Conservation (phyloP, 495 filamentous ascomycete species). For the Cercophora samala region DNA sequence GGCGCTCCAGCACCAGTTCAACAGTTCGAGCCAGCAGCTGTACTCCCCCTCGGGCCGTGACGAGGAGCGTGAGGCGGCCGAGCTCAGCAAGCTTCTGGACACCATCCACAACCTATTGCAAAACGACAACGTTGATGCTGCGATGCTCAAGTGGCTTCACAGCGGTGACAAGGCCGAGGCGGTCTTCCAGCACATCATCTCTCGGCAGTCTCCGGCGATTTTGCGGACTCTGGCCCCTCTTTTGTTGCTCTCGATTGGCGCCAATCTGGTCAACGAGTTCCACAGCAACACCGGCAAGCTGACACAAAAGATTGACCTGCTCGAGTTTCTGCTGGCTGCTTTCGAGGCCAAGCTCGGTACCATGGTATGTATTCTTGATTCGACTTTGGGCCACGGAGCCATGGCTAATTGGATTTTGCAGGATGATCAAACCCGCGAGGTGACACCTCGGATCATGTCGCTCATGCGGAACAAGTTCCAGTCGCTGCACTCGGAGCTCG, state of each 20-base stretch:
- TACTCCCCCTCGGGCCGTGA: conserved; percentile 35
- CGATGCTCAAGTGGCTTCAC: conserved; percentile 75
- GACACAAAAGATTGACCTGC: conserved; percentile 66
- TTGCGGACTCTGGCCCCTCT: conserved; percentile 69
- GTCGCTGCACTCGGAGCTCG: conserved; percentile 64
- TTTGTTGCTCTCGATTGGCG: conserved; percentile 76
- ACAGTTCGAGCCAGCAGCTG: conserved; percentile 34
- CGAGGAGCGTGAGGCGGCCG: conserved; percentile 46
- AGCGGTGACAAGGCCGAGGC: conserved; percentile 65
- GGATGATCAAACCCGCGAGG: conserved; percentile 73
- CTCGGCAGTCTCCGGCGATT: conserved; percentile 67
- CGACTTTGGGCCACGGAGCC: neutral
- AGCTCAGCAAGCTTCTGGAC: conserved; percentile 63
- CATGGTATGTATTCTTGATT: conserved; percentile 49
- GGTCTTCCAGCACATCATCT: conserved; percentile 78
- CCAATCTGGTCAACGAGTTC: conserved; percentile 71
- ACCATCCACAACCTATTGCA: conserved; percentile 64
- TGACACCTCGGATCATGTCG: conserved; percentile 69
- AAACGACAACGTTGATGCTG: conserved; percentile 67
- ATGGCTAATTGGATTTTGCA: conserved; percentile 34
- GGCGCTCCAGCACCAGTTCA: conserved; percentile 29
- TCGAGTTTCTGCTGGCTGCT: conserved; percentile 64
- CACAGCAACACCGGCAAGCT: conserved; percentile 48
- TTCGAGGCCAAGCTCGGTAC: conserved; percentile 42
- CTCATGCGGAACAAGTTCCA: conserved; percentile 70